phyloP scores from a whole-genome alignment of 345 rosid species.

The Brassica cretica region DNA sequence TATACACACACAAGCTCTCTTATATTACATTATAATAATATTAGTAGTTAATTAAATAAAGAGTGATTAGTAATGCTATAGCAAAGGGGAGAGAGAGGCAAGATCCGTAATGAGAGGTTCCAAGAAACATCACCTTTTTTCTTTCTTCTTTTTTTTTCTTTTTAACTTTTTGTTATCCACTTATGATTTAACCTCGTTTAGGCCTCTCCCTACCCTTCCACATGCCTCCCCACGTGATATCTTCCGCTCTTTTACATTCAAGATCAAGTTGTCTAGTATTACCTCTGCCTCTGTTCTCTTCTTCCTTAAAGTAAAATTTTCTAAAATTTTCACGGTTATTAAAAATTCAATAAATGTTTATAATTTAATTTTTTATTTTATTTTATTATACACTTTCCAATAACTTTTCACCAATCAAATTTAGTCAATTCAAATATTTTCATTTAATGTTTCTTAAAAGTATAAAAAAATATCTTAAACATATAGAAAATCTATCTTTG shows the following conservation, averaged over 20 bases:
- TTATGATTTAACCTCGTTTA: conserved; percentile 30
- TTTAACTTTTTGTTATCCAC: conserved; percentile 32
- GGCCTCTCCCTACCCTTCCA: conserved; percentile 41
- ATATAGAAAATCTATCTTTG: no score
- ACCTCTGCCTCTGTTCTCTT: no score
- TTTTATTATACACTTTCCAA: no score
- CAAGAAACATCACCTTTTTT: conserved; percentile 42
- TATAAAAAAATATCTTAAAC: no score
- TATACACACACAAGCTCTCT: conserved; percentile 25
- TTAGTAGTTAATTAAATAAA: conserved; percentile 8
- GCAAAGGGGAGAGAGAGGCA: conserved; percentile 43
- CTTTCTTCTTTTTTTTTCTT: background rate
- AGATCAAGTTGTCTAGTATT: conserved; percentile 20
- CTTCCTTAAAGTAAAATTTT: no score
- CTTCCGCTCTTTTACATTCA: conserved; percentile 11
- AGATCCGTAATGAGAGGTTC: conserved; percentile 75
- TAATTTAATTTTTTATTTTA: no score
- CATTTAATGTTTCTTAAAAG: no score
- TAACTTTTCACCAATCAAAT: no score
- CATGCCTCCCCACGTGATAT: conserved; percentile 42
- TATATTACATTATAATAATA: background rate
- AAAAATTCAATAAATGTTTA: no score
- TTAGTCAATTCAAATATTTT: no score
- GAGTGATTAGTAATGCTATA: conserved; percentile 30
- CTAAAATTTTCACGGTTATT: no score